Conservation (phyloP, 2,329 filamentous ascomycete species). For the Atkinsonella texensis region DNA sequence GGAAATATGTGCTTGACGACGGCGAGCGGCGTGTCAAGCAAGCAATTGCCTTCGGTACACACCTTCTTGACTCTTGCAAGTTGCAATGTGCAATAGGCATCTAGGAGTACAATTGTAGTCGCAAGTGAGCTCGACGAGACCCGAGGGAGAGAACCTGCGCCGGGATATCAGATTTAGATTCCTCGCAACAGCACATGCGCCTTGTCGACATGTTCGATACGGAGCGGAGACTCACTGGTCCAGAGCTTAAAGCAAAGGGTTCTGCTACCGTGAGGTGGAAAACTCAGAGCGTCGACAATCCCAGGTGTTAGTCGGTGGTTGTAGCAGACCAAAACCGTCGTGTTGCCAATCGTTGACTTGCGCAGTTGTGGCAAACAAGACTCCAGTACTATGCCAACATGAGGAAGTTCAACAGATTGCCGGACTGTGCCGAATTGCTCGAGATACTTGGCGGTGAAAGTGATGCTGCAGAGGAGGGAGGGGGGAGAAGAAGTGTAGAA, state of each 20-base stretch:
- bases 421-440: not conserved
- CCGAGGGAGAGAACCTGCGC: not conserved
- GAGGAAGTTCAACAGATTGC: not conserved
- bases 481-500: not conserved
- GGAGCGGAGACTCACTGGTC: not conserved
- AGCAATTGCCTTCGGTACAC: not conserved
- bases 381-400: not conserved
- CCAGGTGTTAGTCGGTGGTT: not conserved
- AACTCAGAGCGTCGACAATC: not conserved
- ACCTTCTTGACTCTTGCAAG: not conserved
- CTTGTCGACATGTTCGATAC: not conserved
- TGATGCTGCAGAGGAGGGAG: too few relatives aligned
- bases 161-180: not conserved
- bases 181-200: not conserved
- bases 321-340: not conserved
- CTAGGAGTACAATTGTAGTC: not conserved
- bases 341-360: not conserved
- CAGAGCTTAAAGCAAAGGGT: not conserved
- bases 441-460: not conserved
- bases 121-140: not conserved
- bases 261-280: not conserved
- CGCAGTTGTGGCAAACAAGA: not conserved
- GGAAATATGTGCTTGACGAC: not conserved
- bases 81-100: too few relatives aligned
- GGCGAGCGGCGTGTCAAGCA: not conserved